Conservation (phyloP, 495 filamentous ascomycete species). For the Hypoxylon trugodes region DNA sequence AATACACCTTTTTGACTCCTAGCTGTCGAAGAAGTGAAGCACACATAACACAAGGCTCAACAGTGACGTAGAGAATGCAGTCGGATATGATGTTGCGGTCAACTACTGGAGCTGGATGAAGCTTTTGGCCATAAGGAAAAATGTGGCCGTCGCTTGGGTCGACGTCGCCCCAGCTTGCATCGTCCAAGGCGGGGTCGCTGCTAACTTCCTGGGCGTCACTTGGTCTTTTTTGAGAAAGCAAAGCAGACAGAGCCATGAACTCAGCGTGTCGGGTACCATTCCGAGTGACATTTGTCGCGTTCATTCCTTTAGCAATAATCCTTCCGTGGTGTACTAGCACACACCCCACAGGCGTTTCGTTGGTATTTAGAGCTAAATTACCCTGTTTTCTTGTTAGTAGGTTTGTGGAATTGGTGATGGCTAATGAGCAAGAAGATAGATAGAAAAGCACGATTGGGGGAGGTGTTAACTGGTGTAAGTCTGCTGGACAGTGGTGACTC, state of each 20-base stretch:
- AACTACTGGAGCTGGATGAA: constrained; percentile 53
- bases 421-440: neutral
- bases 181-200: constrained; percentile 26
- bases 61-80: constrained; percentile 91
- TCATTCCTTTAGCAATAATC: constrained; percentile 89
- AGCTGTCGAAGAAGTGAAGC: constrained; percentile 90
- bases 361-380: constrained; percentile 76
- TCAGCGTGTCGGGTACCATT: constrained; percentile 95
- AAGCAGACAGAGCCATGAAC: constrained; percentile 79
- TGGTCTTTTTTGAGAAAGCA: constrained; percentile 47
- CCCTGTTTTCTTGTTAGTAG: constrained; percentile 61
- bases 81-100: constrained; percentile 66
- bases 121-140: constrained; percentile 60
- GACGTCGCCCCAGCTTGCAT: constrained; percentile 53
- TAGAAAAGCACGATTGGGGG: neutral
- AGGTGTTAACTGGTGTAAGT: neutral
- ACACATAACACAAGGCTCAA: constrained; percentile 99
- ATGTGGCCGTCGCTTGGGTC: constrained; percentile 55
- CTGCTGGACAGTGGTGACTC: neutral
- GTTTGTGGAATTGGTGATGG: neutral
- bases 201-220: constrained; percentile 6
- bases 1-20: constrained; percentile 83
- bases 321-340: constrained; percentile 79
- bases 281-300: constrained; percentile 88
- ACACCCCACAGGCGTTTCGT: constrained; percentile 96